Conservation (phyloP, 2,329 filamentous ascomycete genomes). For the Lasiodiplodia hormozganensis region DNA sequence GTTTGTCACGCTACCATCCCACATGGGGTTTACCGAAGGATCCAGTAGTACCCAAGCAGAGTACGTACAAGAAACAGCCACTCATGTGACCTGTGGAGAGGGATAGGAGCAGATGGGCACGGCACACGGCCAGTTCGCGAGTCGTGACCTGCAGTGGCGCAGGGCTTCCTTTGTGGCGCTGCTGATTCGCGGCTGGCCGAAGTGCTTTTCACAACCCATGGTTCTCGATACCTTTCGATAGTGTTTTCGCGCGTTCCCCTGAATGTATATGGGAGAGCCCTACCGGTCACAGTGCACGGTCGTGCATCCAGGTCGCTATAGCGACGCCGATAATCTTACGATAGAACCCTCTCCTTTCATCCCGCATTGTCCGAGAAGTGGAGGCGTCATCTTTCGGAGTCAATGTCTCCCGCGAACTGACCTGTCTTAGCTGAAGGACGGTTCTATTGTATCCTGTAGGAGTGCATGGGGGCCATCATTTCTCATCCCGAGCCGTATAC, state of each 20-base stretch:
- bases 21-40: slow-evolving; percentile 14
- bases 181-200: not conserved
- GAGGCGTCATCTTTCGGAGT: not conserved
- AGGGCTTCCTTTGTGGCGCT: not conserved
- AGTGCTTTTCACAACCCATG: not conserved
- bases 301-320: not conserved
- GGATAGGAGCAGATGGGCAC: slow-evolving; percentile 2
- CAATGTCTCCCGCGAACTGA: not conserved
- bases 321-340: slow-evolving; percentile 8
- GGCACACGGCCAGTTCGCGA: not conserved
- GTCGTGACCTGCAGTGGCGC: not conserved
- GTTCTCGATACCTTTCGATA: not conserved
- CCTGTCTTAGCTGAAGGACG: not conserved
- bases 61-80: not conserved
- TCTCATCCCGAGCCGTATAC: not conserved
- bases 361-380: not conserved
- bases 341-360: not conserved
- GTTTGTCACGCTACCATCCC: slow-evolving; percentile 4
- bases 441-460: not conserved
- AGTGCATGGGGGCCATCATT: not conserved
- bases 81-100: not conserved
- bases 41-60: slow-evolving; percentile 8
- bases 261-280: not conserved
- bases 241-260: not conserved
- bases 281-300: slow-evolving; percentile 10